Base-by-base conservation (phyloP, 2,329 filamentous ascomycete species). In the Lecanicillium sp. region DNA sequence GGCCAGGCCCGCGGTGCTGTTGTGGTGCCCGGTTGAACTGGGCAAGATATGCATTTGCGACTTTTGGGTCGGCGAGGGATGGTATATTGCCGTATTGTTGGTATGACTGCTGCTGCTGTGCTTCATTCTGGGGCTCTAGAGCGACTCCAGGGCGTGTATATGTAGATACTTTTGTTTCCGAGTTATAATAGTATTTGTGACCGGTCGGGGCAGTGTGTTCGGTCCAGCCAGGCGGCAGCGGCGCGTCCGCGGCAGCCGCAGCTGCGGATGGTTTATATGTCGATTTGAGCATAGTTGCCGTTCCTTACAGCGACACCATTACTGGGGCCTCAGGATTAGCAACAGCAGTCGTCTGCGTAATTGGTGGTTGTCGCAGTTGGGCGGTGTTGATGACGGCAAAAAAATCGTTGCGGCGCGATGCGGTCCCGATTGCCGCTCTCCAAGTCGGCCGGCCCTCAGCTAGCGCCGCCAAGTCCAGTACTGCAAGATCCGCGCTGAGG, bases 181-280 rank as follows among this genome's bases (percentile, higher is more conserved):
- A 69, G 63, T 95, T 83, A 66, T 94, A 92, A 62, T 89, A 95
- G 65, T 95, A 95, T 19, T 73, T 72, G 59, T 95, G 88, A 4
- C 87, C 87, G 36, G 83, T 82, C 5, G 88, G 89, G 37, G 89
- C 87, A 62, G 81, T 89, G 64, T 95, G 88, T 60, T 94, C 85
- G n/a, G 84, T 86, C 89, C 89, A 95, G 46, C 86, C 88, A 31
- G 80, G 70, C 19, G 80, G 82, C 1, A 95, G 68, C 27, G 84
- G 77, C 33, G 75, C 68, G 28, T 64, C 56, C 14, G 50, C 48
- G 8, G 43, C 48, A 1, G 47, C 51, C 7, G 63, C 43, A 40
- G 59, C 56, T 33, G 63, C 51, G 9, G 73, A 71, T 16, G 78
- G 70, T 43, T 75, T 78, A 60, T 89, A 79, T n/a, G 85, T 89